These are phyloP conservation scores for Solanum dulcamara DNA, from an alignment of 257 asterid genomes.

Conservation along the genomic window DNA sequence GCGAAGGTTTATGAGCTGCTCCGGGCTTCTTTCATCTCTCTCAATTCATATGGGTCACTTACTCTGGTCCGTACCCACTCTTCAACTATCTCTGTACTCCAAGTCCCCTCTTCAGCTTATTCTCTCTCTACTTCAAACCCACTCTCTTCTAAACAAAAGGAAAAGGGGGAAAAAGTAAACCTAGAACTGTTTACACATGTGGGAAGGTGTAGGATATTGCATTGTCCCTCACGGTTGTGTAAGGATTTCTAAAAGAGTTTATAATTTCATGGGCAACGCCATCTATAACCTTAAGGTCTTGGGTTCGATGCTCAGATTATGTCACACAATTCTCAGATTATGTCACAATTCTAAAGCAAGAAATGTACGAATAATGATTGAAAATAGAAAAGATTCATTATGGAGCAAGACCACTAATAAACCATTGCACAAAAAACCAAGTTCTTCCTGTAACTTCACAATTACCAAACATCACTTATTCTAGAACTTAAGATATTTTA, in stretches of 20 bases:
- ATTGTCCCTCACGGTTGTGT: not conserved
- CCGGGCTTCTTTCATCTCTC: not conserved
- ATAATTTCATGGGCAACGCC: not conserved
- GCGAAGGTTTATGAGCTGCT: not conserved
- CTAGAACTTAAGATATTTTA: not conserved
- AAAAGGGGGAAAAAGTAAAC: not conserved
- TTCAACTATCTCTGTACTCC: not conserved
- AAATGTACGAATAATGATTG: not conserved
- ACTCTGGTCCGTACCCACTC: not conserved
- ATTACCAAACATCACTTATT: not conserved
- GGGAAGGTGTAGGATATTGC: not conserved
- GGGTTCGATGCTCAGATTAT: not conserved
- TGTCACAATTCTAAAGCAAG: not conserved
- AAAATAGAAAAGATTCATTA: not conserved
- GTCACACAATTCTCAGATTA: not conserved
- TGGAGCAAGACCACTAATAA: not conserved
- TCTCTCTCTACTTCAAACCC: not conserved
- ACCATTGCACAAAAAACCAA: not conserved
- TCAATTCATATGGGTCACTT: not conserved
- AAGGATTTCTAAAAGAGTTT: not conserved
- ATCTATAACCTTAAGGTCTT: not conserved
- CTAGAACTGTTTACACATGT: not conserved
- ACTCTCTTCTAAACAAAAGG: not conserved
- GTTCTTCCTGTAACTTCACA: not conserved
- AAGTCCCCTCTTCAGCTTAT: not conserved